phyloP scores from a whole-genome alignment of 2,329 filamentous ascomycete genomes.

The Diaporthe citriasiana region DNA sequence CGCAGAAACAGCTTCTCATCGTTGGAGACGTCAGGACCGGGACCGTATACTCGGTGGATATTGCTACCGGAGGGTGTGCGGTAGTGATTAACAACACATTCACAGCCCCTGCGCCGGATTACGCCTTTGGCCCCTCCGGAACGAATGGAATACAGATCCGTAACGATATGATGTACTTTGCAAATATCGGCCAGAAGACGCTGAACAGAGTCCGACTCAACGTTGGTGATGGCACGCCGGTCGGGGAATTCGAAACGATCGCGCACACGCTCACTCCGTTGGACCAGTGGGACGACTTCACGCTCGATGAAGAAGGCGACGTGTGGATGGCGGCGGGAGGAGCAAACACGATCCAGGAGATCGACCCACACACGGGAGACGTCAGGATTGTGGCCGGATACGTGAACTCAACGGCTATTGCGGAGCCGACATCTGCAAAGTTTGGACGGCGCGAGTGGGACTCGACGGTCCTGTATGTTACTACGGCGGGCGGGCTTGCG shows the following conservation, averaged over 20 bases:
- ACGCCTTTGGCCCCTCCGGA: constrained; percentile 41
- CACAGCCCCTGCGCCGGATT: constrained; percentile 43
- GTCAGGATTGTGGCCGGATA: constrained; percentile 43
- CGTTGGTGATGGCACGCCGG: constrained; percentile 38
- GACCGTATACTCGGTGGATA: constrained; percentile 46
- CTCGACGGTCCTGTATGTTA: constrained; percentile 39
- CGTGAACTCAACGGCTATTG: constrained; percentile 43
- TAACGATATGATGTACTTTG: constrained; percentile 46
- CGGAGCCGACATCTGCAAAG: constrained; percentile 40
- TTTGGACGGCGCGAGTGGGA: constrained; percentile 41
- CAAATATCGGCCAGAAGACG: constrained; percentile 46
- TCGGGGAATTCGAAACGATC: constrained; percentile 41
- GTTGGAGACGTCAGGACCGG: constrained; percentile 46
- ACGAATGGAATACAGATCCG: constrained; percentile 49
- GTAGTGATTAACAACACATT: constrained; percentile 46
- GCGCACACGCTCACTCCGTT: constrained; percentile 30
- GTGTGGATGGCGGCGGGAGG: constrained; percentile 44
- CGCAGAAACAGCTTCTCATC: constrained; percentile 43
- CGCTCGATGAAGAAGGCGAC: constrained; percentile 45
- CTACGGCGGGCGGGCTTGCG: constrained; percentile 38
- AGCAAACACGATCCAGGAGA: constrained; percentile 43
- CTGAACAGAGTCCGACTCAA: constrained; percentile 45
- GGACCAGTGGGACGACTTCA: constrained; percentile 45
- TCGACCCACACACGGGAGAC: constrained; percentile 38
- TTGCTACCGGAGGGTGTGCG: constrained; percentile 45